A percentile compares a stretch with the other conserved stretches of the same genome.
These are phyloP conservation scores for Solanum lycopersicoides DNA, from an alignment of 257 asterid species.

Conservation along the genomic window DNA sequence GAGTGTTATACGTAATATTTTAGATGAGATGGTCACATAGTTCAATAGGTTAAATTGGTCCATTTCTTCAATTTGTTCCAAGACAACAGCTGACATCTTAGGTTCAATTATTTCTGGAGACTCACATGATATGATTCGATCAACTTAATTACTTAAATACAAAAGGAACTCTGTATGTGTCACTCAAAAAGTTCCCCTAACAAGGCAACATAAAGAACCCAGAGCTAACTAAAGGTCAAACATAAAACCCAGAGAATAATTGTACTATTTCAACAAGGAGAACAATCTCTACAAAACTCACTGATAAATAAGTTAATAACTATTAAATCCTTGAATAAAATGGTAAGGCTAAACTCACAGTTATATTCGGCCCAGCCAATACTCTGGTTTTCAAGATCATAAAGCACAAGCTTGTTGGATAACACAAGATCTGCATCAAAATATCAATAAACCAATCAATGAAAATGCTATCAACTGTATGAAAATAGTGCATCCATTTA, in stretches of 20 bases:
- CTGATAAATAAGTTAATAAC: not conserved
- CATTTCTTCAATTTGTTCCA: not conserved
- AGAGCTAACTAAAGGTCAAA: not conserved
- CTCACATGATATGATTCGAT: not conserved
- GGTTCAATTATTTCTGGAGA: not conserved
- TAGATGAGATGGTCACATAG: not conserved
- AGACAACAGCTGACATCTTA: not conserved
- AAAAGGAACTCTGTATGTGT: not conserved
- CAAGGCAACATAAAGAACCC: not conserved
- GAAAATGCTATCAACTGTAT: not conserved
- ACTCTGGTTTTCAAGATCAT: constrained; percentile 70
- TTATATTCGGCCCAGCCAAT: constrained; percentile 75
- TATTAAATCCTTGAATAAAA: not conserved
- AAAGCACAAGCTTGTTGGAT: constrained; percentile 69
- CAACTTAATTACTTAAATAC: not conserved
- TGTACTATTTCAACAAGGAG: not conserved
- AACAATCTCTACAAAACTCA: not conserved
- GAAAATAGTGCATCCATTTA: not conserved
- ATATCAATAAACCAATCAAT: not conserved
- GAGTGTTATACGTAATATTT: not conserved
- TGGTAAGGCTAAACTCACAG: constrained; percentile 40
- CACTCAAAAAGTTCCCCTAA: not conserved
- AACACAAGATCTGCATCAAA: constrained; percentile 60
- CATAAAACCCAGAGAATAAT: not conserved
- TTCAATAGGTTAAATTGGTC: not conserved